Base-by-base conservation (phyloP, 176 grass and related monocot species). In the Ensete glaucum region DNA sequence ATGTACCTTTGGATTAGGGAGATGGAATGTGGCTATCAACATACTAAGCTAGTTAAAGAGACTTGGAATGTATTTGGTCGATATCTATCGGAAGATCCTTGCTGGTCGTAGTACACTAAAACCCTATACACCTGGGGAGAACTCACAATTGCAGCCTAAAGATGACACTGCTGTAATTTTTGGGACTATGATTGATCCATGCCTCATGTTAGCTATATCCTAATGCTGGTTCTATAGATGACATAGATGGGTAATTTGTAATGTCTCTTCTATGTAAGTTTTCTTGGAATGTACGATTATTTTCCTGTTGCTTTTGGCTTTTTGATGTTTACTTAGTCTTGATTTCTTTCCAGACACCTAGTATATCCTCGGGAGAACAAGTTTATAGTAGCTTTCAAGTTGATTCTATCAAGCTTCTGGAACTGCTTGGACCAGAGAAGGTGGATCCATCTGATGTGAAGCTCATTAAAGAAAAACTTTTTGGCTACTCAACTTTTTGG, bases 401-500 rank as follows among this genome's bases (percentile, higher is more conserved):
- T 20, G 91, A 99, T 77, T 91, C 91, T 27, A 78, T 94, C 75
- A 99, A 94, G 82, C 67, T 99, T 65, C 74, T 91, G 84, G 95
- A 99, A 75, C 95, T 99, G 52, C 84, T 99, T 53, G 95, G 86
- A 27, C 95, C 91, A 1, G 91, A 99, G 84, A 99, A 94, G 81
- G 88, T 99, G 67, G 91, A 99, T 78, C 82, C 85, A 55, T 81
- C 77, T 79, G 95, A 99, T 84, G 90, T 91, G 53, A 94, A 91
- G 76, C 86, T 82, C 67, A 91, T 99, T 15, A 99, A 94, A 78
- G 95, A 94, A 65, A 94, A 99, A 43, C 83, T 99, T 68, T 99
- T 99, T 50, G 95, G 95, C 4, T 99, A 99, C 81, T 91, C 95
- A 72, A 99, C 95, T 82, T 99, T 99, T 73, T 99, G 95, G 95